These are phyloP conservation scores for Colletotrichum eremochloae DNA, from an alignment of 2,329 filamentous ascomycete genomes.

Conservation along the genomic window DNA sequence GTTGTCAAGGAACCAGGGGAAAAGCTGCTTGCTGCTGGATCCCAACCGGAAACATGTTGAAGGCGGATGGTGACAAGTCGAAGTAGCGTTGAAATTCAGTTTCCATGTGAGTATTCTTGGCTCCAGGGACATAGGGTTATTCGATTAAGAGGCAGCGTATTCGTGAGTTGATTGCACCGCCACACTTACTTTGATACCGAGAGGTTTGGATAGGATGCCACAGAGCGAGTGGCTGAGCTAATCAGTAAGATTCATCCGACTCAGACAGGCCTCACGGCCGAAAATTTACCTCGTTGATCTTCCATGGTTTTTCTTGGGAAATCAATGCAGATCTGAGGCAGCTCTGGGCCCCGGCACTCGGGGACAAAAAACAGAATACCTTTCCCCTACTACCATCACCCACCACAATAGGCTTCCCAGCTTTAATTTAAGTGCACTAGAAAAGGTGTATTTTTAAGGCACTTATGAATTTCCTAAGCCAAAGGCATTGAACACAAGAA, in stretches of 20 bases:
- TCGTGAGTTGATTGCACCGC: background rate
- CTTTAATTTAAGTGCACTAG: no score
- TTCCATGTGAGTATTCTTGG: background rate
- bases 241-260: background rate
- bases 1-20: background rate
- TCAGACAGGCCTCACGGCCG: background rate
- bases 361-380: no score
- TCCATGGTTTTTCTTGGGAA: background rate
- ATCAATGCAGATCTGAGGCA: slow-evolving; percentile 16
- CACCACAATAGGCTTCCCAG: no score
- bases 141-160: background rate
- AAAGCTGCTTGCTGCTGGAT: background rate
- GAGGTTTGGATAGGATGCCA: background rate
- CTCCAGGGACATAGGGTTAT: background rate
- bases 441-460: no score
- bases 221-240: background rate
- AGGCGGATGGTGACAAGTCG: background rate
- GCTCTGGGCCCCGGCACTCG: slow-evolving; percentile 11
- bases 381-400: no score
- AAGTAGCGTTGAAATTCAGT: background rate
- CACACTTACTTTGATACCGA: background rate
- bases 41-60: background rate
- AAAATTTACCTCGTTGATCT: slow-evolving; percentile 8
- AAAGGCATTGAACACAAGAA: no score
- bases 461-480: no score